Evolutionary conservation across 768 basidiomycete species (phyloP).

Genomic region (Tubosaeta sp.): DNA sequence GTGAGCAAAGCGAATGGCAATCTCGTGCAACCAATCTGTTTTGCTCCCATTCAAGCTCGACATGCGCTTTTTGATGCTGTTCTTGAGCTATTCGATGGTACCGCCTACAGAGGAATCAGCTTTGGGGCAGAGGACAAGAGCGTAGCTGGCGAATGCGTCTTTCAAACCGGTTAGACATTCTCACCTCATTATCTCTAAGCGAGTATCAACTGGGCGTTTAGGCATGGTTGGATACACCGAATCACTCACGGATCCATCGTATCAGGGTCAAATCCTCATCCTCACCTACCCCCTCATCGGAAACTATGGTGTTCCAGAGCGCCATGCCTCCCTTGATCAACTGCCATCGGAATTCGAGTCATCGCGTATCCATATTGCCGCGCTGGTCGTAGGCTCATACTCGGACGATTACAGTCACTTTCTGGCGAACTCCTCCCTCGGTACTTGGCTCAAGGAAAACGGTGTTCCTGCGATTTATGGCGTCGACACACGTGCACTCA

Average conservation of each 20-base stretch:
- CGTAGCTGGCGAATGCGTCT: constrained; percentile 96
- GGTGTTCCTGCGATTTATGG: constrained; percentile 93
- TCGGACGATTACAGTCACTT: constrained; percentile 94
- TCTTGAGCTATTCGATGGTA: constrained; percentile 87
- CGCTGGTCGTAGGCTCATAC: constrained; percentile 89
- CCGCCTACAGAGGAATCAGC: constrained; percentile 82
- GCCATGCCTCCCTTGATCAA: constrained; percentile 44
- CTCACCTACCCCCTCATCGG: constrained; percentile 96
- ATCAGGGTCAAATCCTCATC: constrained; percentile 96
- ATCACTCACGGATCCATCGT: constrained; percentile 96
- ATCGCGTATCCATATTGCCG: constrained; percentile 88
- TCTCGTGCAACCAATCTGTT: constrained; percentile 34
- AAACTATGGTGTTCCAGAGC: constrained; percentile 93
- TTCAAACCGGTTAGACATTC: constrained; percentile 84
- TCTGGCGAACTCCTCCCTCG: constrained; percentile 83
- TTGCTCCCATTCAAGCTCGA: constrained; percentile 25
- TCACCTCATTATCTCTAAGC: constrained; percentile 5
- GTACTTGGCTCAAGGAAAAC: constrained; percentile 92
- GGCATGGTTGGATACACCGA: constrained; percentile 99
- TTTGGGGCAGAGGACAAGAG: constrained; percentile 93
- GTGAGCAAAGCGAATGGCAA: constrained; percentile 35
- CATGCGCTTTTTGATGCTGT: constrained; percentile 51
- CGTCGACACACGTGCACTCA: constrained; percentile 93
- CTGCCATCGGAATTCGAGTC: constrained; percentile 87
- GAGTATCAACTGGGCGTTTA: constrained; percentile 33